Base-by-base conservation (phyloP, 2,329 filamentous ascomycete species). In the Albophoma yamanashiensis region DNA sequence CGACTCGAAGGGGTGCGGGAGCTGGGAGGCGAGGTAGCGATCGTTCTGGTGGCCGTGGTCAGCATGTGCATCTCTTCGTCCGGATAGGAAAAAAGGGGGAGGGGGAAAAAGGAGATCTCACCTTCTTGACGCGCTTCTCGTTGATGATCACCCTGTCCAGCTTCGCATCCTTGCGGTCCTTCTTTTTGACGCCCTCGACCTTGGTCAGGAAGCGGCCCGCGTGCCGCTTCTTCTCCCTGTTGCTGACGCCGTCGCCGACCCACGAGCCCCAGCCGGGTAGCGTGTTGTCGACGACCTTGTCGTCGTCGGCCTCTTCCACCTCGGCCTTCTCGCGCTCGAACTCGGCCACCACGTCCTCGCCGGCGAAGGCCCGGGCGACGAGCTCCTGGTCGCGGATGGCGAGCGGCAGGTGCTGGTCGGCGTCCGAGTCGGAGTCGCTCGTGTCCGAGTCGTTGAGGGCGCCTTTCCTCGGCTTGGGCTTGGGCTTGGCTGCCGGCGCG, bases 241-340 rank as follows among this genome's bases (percentile, higher is more conserved):
- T 87, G 72, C 85, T 88, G 64, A 97, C 79, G 22, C 92, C 93
- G 20, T 89, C 86, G 63, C 94, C 94, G 6, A 89, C 83, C 94
- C 94, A 97, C 68, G 82, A 87, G 64, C 94, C 94, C 94, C 94
- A 99, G 55, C 94, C 94, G 0, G 92, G 92, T 7, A 99, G 81
- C n/a, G 89, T 89, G 65, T 88, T 89, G 71, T 93, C 91, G 38
- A 92, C 76, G 60, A 91, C 78, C 74, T 94, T 89, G 69, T 95
- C 89, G 65, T 89, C 91, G 72, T 97, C 92, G 22, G 90, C 89
- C 38, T 84, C 81, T 22, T 85, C 83, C 1, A 83, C 78, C 57
- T 85, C 83, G 20, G 80, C 81, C 76, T 97, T 97, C 70, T 97
- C 92, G 43, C 81, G 81, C 60, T 84, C 83, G 70, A 97, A 99